A percentile compares a stretch with the other conserved stretches of the same genome.
Conservation (phyloP, 2,329 filamentous ascomycete species). For the Acephala macrosclerotiorum region DNA sequence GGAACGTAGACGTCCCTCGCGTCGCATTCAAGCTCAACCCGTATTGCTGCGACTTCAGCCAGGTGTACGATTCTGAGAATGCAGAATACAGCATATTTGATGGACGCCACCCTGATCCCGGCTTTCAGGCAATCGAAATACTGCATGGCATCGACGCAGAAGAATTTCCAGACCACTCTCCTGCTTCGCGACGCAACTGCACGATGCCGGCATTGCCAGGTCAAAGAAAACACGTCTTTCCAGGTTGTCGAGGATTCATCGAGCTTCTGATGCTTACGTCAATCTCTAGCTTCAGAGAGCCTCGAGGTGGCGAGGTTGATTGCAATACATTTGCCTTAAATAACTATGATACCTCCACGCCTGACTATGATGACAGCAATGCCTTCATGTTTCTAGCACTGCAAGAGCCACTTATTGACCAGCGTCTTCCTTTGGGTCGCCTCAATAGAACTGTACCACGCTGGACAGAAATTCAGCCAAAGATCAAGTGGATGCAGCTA, state of each 20-base stretch:
- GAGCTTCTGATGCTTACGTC: background rate
- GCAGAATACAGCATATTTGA: background rate
- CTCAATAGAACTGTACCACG: background rate
- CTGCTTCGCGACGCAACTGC: background rate
- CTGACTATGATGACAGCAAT: no score
- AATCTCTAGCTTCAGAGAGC: background rate
- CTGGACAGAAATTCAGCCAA: background rate
- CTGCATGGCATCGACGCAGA: background rate
- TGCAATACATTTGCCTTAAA: background rate
- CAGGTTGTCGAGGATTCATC: background rate
- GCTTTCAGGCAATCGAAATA: background rate
- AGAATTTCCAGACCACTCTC: background rate
- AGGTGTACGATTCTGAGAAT: background rate
- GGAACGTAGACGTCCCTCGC: background rate
- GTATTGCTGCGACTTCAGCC: background rate
- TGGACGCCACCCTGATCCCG: background rate
- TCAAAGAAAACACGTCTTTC: background rate
- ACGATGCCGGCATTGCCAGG: background rate
- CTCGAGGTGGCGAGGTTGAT: background rate
- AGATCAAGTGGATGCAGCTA: background rate
- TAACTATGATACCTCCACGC: background rate
- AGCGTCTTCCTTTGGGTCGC: background rate
- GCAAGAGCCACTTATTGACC: no score
- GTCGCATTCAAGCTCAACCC: background rate
- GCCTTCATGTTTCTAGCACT: no score